A percentile compares a stretch with the other conserved stretches of the same genome.
Evolutionary conservation across 1,284 basidiomycete species (phyloP).

Genomic region (Rhodotorula sp.): DNA sequence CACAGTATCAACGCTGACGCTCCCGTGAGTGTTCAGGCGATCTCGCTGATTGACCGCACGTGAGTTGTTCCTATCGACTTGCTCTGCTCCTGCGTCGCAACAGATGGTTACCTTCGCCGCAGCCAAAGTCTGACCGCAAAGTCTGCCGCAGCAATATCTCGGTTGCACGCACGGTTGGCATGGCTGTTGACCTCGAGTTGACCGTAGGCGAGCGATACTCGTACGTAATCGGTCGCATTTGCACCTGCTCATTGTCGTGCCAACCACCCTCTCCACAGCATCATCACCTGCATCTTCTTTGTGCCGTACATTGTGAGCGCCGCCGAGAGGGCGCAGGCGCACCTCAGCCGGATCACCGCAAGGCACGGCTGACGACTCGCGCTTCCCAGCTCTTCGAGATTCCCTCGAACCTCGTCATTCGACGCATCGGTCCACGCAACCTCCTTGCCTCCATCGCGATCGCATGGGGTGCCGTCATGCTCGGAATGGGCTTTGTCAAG

Average conservation of each 20-base stretch:
- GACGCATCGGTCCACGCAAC: conserved; percentile 51
- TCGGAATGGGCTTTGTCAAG: conserved; percentile 51
- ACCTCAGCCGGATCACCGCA: not conserved
- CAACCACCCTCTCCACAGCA: not conserved
- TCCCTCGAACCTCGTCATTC: conserved; percentile 39
- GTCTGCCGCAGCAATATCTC: conserved; percentile 44
- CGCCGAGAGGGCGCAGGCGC: too few relatives aligned
- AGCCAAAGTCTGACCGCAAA: too few relatives aligned
- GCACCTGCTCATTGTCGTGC: not conserved
- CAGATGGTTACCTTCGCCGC: too few relatives aligned
- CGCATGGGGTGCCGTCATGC: conserved; percentile 49
- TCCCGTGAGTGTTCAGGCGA: conserved; percentile 13
- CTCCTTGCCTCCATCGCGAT: conserved; percentile 49
- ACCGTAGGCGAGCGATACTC: conserved; percentile 48
- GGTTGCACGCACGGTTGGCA: conserved; percentile 49
- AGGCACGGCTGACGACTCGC: not conserved
- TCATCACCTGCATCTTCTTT: conserved; percentile 53
- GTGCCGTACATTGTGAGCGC: conserved; percentile 46
- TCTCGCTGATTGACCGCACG: conserved; percentile 47
- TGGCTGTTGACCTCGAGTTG: conserved; percentile 45
- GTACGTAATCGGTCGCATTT: not conserved
- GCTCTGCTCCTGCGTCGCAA: too few relatives aligned
- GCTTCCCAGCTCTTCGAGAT: not conserved
- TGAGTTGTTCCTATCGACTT: too few relatives aligned
- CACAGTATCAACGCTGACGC: too few relatives aligned